Base-by-base conservation (phyloP, 2,329 filamentous ascomycete species). In the Thelonectria rubi region DNA sequence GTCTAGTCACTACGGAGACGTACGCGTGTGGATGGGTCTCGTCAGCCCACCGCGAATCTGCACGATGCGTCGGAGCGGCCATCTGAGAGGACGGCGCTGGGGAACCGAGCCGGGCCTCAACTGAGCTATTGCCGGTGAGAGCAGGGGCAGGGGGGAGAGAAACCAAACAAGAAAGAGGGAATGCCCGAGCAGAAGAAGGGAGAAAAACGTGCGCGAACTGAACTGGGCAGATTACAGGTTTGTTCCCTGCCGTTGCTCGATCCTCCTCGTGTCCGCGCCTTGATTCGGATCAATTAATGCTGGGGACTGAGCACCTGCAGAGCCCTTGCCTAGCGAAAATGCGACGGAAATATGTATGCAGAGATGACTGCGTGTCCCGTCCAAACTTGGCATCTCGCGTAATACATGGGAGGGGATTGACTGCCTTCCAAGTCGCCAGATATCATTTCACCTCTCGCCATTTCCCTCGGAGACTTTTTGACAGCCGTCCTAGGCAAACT, bases 291-390 rank as follows among this genome's bases (percentile, higher is more conserved):
- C 5, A 12, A 30, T 45, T n/a, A 18, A 32, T 21, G 21, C 46
- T 20, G 46, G 46, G 15, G 15, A n/a, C 26, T 20, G 46, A 30
- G n/a, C 47, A 48, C n/a, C 21, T 15, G 20, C 20, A 26, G 43
- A 9, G 40, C 46, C 15, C 7, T 40, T 6, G n/a, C 15, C n/a
- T n/a, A 30, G 26, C 3, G n/a, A n/a, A 6, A 34, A 49, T 49
- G 26, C 30, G 17, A 14, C 47, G 18, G 17, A 34, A 15, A 32
- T 34, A 49, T 49, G 56, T 34, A 49, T 49, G 56, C 34, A 26
- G 47, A 49, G 50, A 58, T 58, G 55, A 53, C 55, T 52, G 40
- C 30, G 52, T 39, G 21, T 18, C 55, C 48, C 24, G 37, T 20
- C 55, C 49, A 30, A 47, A 47, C 42, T 47, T 11, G 55, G 48